A percentile compares a stretch with the other conserved stretches of the same genome.
Evolutionary conservation across 2,329 filamentous ascomycete genomes (phyloP).

Genomic region (Emmonsiellopsis sp.): DNA sequence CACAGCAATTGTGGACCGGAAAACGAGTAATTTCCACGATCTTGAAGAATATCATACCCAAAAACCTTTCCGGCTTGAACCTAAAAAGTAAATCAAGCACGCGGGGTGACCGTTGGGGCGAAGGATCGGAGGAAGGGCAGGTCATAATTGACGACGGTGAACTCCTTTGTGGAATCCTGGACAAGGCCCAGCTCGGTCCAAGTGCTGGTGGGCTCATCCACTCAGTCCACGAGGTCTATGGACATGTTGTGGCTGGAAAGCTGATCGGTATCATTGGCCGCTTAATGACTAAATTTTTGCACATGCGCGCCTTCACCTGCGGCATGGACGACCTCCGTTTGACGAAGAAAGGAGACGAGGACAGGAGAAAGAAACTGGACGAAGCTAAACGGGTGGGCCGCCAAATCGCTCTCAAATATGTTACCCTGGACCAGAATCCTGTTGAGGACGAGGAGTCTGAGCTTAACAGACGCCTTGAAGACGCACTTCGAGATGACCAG

Average conservation of each 20-base stretch:
- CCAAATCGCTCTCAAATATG: constrained; percentile 75
- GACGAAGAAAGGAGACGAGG: constrained; percentile 66
- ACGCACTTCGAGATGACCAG: constrained; percentile 78
- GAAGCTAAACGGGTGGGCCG: constrained; percentile 62
- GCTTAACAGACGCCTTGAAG: constrained; percentile 69
- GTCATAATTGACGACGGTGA: constrained; percentile 83
- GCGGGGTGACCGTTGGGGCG: constrained; percentile 68
- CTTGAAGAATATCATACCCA: constrained; percentile 79
- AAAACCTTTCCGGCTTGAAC: constrained; percentile 64
- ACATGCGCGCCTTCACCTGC: constrained; percentile 92
- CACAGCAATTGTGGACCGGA: constrained; percentile 77
- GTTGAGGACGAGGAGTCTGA: constrained; percentile 58
- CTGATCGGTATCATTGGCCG: constrained; percentile 82
- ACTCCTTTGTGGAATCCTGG: constrained; percentile 80
- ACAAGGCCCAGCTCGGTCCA: constrained; percentile 91
- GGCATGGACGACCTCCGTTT: constrained; percentile 93
- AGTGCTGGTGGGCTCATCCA: constrained; percentile 81
- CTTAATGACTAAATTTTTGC: constrained; percentile 76
- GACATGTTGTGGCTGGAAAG: constrained; percentile 75
- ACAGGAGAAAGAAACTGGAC: constrained; percentile 58
- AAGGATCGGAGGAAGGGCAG: constrained; percentile 59
- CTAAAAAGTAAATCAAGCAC: constrained; percentile 73
- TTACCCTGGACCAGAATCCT: constrained; percentile 62
- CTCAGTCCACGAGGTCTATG: constrained; percentile 86
- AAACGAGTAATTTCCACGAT: constrained; percentile 94